phyloP scores from a whole-genome alignment of 257 asterid species.

The Solanum etuberosum region DNA sequence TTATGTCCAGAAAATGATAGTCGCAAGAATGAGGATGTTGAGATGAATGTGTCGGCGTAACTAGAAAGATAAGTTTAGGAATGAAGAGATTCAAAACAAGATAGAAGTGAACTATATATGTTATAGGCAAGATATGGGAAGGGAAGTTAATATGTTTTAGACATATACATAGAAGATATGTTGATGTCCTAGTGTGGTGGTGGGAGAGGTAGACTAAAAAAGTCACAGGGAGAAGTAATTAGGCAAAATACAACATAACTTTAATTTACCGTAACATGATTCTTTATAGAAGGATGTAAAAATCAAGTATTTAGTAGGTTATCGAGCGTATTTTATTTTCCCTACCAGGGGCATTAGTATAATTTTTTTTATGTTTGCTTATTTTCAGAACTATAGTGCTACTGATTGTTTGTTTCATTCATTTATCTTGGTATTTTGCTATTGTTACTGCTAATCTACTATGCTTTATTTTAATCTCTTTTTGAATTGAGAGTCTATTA shows the following conservation, averaged over 20 bases:
- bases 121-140: neutral
- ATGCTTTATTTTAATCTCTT: neutral
- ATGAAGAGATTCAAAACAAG: neutral
- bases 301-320: neutral
- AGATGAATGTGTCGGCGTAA: neutral
- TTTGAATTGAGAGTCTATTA: neutral
- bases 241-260: neutral
- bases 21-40: neutral
- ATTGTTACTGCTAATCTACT: no score
- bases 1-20: neutral
- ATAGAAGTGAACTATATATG: neutral
- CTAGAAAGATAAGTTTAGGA: neutral
- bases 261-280: neutral
- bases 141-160: neutral
- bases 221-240: neutral
- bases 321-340: neutral
- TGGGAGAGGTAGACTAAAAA: neutral
- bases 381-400: neutral
- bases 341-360: neutral
- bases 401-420: no score
- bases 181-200: neutral
- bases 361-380: neutral
- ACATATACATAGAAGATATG: neutral
- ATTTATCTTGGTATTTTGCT: neutral
- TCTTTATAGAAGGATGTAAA: neutral